Evolutionary conservation across 176 grass and related monocot species (phyloP).

Genomic region (bread wheat (Triticum aestivum)): DNA sequence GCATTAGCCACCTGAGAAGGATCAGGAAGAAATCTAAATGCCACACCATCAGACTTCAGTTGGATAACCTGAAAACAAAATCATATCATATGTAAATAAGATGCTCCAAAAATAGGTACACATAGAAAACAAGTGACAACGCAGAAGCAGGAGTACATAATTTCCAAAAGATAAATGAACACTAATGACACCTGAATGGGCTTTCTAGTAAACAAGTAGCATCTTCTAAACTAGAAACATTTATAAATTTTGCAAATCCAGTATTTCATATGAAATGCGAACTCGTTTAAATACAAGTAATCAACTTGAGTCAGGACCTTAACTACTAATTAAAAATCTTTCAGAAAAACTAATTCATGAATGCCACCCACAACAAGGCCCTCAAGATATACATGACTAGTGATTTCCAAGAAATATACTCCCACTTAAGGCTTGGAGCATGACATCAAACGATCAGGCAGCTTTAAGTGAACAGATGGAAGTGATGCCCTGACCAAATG

Average conservation of each 20-base stretch:
- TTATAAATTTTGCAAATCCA: background rate
- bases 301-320: background rate
- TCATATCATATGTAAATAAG: background rate
- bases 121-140: background rate
- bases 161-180: background rate
- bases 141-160: background rate
- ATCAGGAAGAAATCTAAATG: conserved; percentile 89
- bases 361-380: background rate
- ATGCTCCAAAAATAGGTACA: background rate
- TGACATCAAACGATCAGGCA: background rate
- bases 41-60: conserved; percentile 76
- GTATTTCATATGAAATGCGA: background rate
- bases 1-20: conserved; percentile 86
- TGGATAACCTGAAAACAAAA: conserved; percentile 68
- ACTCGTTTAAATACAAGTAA: background rate
- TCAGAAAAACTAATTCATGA: background rate
- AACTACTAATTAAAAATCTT: background rate
- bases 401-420: background rate
- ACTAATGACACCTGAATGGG: background rate
- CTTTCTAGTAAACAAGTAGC: background rate
- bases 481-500: background rate
- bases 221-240: background rate
- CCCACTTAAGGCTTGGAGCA: background rate
- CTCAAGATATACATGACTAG: background rate
- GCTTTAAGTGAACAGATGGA: background rate